Evolutionary conservation across 1,284 basidiomycete species (phyloP).

Genomic region (Trichosporon ovoides): DNA sequence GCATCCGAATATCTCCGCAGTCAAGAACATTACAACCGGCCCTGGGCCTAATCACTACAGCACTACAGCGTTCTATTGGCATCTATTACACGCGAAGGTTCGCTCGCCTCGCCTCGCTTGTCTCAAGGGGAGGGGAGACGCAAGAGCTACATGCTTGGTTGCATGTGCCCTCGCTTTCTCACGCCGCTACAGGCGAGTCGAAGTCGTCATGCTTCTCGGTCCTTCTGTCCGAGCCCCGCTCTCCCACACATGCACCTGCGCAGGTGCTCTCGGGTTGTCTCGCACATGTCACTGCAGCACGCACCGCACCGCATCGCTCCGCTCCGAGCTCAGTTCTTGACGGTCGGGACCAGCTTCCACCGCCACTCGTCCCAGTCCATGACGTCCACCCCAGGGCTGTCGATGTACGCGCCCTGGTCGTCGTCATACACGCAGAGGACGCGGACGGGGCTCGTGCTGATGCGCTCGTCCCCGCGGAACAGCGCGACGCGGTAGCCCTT

Average conservation of each 20-base stretch:
- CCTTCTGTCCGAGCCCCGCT: neutral
- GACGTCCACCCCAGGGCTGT: conserved; percentile 26
- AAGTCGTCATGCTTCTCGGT: neutral
- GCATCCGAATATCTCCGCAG: neutral
- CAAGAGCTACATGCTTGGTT: too few relatives aligned
- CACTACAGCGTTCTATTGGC: too few relatives aligned
- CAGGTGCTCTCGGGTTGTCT: too few relatives aligned
- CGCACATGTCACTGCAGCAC: too few relatives aligned
- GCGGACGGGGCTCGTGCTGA: conserved; percentile 26
- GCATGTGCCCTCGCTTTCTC: too few relatives aligned
- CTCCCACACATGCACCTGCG: neutral
- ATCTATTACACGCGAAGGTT: too few relatives aligned
- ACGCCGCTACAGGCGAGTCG: too few relatives aligned
- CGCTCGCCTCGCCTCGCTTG: too few relatives aligned
- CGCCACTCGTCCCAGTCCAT: conserved; percentile 42
- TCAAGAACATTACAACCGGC: neutral
- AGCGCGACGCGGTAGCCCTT: conserved; percentile 37
- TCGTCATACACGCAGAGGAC: conserved; percentile 35
- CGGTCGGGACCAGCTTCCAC: conserved; percentile 23
- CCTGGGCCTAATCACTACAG: neutral
- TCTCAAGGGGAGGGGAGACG: too few relatives aligned
- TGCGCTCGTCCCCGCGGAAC: conserved; percentile 27
- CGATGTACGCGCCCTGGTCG: conserved; percentile 31
- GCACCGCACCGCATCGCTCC: neutral
- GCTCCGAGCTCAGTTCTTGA: neutral